These are phyloP conservation scores for Noccaea bulbosa DNA, from an alignment of 345 rosid genomes.

Conservation along the genomic window DNA sequence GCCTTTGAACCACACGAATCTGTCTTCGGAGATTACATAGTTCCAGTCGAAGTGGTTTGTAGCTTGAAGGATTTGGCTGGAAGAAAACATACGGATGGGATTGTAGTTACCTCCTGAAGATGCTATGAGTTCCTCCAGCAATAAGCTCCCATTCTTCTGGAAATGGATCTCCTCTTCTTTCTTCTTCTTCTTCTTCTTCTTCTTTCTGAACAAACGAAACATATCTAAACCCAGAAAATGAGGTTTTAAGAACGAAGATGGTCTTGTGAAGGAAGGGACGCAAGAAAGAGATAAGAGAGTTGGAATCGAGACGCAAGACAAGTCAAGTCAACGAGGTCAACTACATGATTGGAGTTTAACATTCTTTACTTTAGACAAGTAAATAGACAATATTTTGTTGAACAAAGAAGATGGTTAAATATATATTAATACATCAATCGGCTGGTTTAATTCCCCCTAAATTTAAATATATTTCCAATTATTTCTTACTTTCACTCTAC, in stretches of 20 bases:
- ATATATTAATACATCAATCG: too few relatives aligned
- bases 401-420: too few relatives aligned
- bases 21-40: slow-evolving; percentile 3
- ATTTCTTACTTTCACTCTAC: too few relatives aligned
- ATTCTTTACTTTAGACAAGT: too few relatives aligned
- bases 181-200: slow-evolving; percentile 24
- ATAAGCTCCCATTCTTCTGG: slow-evolving; percentile 26
- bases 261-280: slow-evolving; percentile 9
- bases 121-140: slow-evolving; percentile 39
- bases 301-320: background rate
- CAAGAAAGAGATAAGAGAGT: background rate
- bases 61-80: slow-evolving; percentile 27
- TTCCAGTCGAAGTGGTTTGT: slow-evolving; percentile 36
- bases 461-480: too few relatives aligned
- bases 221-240: slow-evolving; percentile 8
- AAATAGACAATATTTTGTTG: too few relatives aligned
- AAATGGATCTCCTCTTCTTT: slow-evolving; percentile 15
- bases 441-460: too few relatives aligned
- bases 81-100: slow-evolving; percentile 37
- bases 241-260: background rate
- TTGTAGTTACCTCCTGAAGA: slow-evolving; percentile 35
- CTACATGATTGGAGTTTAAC: too few relatives aligned
- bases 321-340: slow-evolving; percentile 18
- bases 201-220: slow-evolving; percentile 13
- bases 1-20: slow-evolving; percentile 29